phyloP scores from a whole-genome alignment of 805 yeast genomes.

The Yamadazyma kitorensis region DNA sequence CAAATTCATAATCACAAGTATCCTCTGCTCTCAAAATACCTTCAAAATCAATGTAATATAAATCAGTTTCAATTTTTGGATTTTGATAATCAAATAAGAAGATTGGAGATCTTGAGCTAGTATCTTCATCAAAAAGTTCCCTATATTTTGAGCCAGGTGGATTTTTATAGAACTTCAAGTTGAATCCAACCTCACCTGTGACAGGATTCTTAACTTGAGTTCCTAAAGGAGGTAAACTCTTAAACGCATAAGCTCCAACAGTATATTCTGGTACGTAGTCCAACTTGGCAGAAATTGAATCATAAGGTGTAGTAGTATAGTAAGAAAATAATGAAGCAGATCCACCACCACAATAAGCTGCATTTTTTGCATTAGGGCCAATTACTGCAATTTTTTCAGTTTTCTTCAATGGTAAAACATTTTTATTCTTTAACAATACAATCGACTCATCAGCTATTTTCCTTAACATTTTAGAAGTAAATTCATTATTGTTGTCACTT shows the following conservation, averaged over 20 bases:
- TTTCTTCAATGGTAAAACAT: slow-evolving; percentile 28
- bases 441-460: slow-evolving; percentile 24
- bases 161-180: slow-evolving; percentile 17
- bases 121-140: slow-evolving; percentile 17
- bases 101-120: slow-evolving; percentile 15
- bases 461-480: slow-evolving; percentile 19
- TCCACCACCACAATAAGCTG: slow-evolving; percentile 31
- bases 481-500: slow-evolving; percentile 20
- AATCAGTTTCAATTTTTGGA: slow-evolving; percentile 15
- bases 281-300: slow-evolving; percentile 15
- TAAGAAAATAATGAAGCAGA: slow-evolving; percentile 26
- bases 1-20: slow-evolving; percentile 49
- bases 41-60: slow-evolving; percentile 43
- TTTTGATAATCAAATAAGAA: slow-evolving; percentile 19
- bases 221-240: slow-evolving; percentile 25
- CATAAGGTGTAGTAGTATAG: slow-evolving; percentile 24
- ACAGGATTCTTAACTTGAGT: slow-evolving; percentile 17
- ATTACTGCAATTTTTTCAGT: slow-evolving; percentile 27
- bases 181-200: slow-evolving; percentile 21
- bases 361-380: slow-evolving; percentile 28
- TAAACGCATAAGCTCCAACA: slow-evolving; percentile 28
- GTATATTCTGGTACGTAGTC: slow-evolving; percentile 19
- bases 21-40: slow-evolving; percentile 45
- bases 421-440: slow-evolving; percentile 28
- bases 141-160: slow-evolving; percentile 12